Evolutionary conservation across 352 stramenopile species (phyloP), one percentile per base, ranked within the genome.

Genomic region (Saprolegnia diclina): DNA sequence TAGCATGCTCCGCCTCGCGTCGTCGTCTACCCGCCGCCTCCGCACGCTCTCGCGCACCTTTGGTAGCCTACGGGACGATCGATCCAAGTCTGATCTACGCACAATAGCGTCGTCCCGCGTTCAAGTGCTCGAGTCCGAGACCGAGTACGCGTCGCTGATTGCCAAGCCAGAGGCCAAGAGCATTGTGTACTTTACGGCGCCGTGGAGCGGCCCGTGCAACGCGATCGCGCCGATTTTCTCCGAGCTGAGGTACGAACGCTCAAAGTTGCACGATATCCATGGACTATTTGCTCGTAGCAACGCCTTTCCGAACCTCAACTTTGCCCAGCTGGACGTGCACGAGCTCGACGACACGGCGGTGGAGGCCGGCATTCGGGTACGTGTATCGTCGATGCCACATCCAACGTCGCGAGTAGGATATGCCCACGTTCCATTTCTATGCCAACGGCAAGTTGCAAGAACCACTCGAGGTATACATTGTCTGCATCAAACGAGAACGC

Each of bases 191-290:
- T 96, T 95, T 66, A 92, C 82, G 46, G 87, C 89, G 26, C 90
- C 87, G 74, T 96, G 89, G 89, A 95, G 89, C 59, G 81, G 82
- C 18, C 89, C 89, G 7, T 96, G 89, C 83, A 95, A 95, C 73
- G 82, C 92, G 74, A 95, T 96, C 68, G 82, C 80, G 4, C 89
- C 89, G 3, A 88, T 92, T 67, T 95, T 88, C 73, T 80, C 92
- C 64, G 79, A 92, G 46, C 73, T 96, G n/a, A 93, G 83, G 86
- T 92, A 44, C 16, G 74, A 67, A 54, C 46, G 24, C n/a, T 6
- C n/a, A 52, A 52, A 52, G n/a, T n/a, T n/a, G n/a, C n/a, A n/a
- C n/a, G n/a, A n/a, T n/a, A n/a, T n/a, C n/a, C n/a, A n/a, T 29
- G 24, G 2, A 29, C 46, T 29, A 29, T 54, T 52, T 54, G 5